phyloP scores from a whole-genome alignment of 169 alveolate species.

The Eimeria brunetti region DNA sequence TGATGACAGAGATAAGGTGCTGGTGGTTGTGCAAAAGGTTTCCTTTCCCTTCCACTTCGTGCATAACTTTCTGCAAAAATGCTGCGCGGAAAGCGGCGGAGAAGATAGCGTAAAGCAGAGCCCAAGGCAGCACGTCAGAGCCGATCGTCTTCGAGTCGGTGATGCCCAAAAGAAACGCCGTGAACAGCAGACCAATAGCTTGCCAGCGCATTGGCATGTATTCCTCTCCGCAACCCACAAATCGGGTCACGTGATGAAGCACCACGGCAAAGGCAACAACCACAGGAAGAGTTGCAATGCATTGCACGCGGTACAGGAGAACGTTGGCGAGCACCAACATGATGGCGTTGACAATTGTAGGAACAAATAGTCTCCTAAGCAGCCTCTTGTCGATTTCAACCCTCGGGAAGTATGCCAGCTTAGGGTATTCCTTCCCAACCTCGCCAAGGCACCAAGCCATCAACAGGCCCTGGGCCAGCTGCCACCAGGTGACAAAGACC shows the following conservation, averaged over 20 bases:
- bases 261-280: slow-evolving; percentile 96
- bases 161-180: slow-evolving; percentile 93
- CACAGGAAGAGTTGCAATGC: slow-evolving; percentile 94
- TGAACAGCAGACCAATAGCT: slow-evolving; percentile 90
- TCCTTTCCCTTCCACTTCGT: slow-evolving; percentile 94
- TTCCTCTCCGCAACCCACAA: slow-evolving; percentile 95
- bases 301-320: slow-evolving; percentile 92
- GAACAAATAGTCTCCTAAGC: slow-evolving; percentile 88
- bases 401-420: slow-evolving; percentile 91
- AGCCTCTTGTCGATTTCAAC: slow-evolving; percentile 88
- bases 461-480: slow-evolving; percentile 93
- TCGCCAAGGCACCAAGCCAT: slow-evolving; percentile 96
- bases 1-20: slow-evolving; percentile 92
- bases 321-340: slow-evolving; percentile 94
- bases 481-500: slow-evolving; percentile 96
- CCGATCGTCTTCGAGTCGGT: slow-evolving; percentile 94
- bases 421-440: slow-evolving; percentile 90
- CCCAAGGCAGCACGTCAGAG: slow-evolving; percentile 92
- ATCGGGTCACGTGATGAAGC: slow-evolving; percentile 95
- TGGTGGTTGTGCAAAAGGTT: slow-evolving; percentile 95
- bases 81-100: slow-evolving; percentile 96
- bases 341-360: slow-evolving; percentile 91
- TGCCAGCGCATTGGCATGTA: slow-evolving; percentile 95
- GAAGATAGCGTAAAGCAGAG: slow-evolving; percentile 91
- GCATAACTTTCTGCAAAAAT: slow-evolving; percentile 94